A percentile compares a stretch with the other conserved stretches of the same genome.
These are phyloP conservation scores for Thecaphora frezii DNA, from an alignment of 1,284 basidiomycete genomes.

Conservation along the genomic window DNA sequence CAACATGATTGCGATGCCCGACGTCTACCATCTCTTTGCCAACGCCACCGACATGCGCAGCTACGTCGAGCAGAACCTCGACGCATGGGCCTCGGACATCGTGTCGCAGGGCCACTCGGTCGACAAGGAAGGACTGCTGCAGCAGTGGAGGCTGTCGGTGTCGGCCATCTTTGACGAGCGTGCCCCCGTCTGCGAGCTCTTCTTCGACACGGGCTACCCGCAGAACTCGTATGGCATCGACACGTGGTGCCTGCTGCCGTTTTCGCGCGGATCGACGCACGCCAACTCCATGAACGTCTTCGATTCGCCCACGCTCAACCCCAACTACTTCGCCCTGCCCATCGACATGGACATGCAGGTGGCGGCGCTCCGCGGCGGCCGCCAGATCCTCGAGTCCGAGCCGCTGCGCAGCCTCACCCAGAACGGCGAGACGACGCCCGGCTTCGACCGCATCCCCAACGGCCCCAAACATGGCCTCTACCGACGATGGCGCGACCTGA, in stretches of 20 bases:
- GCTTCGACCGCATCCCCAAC: slow-evolving; percentile 44
- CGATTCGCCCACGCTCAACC: slow-evolving; percentile 17
- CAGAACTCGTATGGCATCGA: slow-evolving; percentile 41
- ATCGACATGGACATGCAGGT: slow-evolving; percentile 60
- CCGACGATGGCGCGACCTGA: slow-evolving; percentile 59
- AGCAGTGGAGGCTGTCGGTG: slow-evolving; percentile 33
- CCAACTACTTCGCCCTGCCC: slow-evolving; percentile 57
- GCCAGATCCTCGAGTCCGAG: slow-evolving; percentile 48
- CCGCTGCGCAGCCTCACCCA: slow-evolving; percentile 46
- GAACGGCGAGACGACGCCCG: slow-evolving; percentile 58
- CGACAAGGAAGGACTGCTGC: slow-evolving; percentile 19
- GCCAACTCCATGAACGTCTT: slow-evolving; percentile 25
- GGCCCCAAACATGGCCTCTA: slow-evolving; percentile 45
- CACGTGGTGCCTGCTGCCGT: slow-evolving; percentile 48
- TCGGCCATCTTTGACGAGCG: slow-evolving; percentile 33
- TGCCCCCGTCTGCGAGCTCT: slow-evolving; percentile 40
- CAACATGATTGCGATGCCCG: slow-evolving; percentile 43
- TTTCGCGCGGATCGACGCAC: slow-evolving; percentile 40
- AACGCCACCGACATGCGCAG: slow-evolving; percentile 28
- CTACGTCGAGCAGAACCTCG: slow-evolving; percentile 35
- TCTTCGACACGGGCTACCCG: slow-evolving; percentile 47
- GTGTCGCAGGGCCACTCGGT: slow-evolving; percentile 37
- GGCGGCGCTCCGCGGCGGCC: slow-evolving; percentile 48
- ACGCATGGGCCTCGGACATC: slow-evolving; percentile 37
- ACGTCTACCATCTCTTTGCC: slow-evolving; percentile 27